Base-by-base conservation (phyloP, 257 asterid genomes). In the Solanum etuberosum region DNA sequence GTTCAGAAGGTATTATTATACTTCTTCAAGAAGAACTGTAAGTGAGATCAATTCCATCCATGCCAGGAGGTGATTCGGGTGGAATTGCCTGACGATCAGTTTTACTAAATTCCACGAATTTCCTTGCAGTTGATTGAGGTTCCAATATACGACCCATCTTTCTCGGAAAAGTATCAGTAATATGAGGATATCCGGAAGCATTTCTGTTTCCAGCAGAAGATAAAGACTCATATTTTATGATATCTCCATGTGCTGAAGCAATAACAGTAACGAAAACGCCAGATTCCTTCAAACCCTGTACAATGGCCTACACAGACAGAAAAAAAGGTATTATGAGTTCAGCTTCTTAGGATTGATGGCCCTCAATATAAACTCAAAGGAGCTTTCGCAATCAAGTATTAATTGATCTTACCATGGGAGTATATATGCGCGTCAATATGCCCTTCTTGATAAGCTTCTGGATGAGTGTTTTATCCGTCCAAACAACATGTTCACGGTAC, bases 401-500 rank as follows among this genome's bases (percentile, higher is more conserved):
- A 25, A 16, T 29, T 71, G 77, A 42, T 67, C 65, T 21, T 85
- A 91, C 94, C 94, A 72, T 89, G 21, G 95, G 94, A 65, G 91
- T 77, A 48, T 91, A 83, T 42, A 93, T 89, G 61, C 92, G 90
- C 4, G 89, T 87, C 21, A 91, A 38, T 83, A 92, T 38, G 59
- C 94, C 92, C 51, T 25, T 71, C 31, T 68, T 91, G 32, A 90
- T 57, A 71, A 92, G 93, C 42, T 90, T 88, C 43, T 23, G n/a
- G 16, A 65, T 89, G 25, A 85, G 40, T 73, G 77, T 88, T 87
- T 51, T 83, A 7, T 91, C 91, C 2, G 88, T 73, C 95, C 94
- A 92, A 7, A 91, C 93, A 20, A 92, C 91, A 35, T 89, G 92
- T 13, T 91, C 85, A 5, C 77, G 90, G 74, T 92, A 90, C 94